Evolutionary conservation across 2,329 filamentous ascomycete species (phyloP).

Genomic region (Talaromyces sp.): DNA sequence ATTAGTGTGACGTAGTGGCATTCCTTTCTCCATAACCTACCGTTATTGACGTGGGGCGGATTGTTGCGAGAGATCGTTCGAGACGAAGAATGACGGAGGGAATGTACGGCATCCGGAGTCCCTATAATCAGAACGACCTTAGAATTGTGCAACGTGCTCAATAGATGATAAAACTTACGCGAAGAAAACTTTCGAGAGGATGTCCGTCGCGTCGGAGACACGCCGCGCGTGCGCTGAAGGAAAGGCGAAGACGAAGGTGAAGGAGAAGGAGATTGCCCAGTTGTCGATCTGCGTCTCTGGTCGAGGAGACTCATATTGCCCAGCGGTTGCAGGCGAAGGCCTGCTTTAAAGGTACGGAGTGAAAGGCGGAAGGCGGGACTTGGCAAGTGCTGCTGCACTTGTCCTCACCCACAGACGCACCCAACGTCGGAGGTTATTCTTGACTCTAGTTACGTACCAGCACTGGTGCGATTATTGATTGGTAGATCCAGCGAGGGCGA

Average conservation of each 20-base stretch:
- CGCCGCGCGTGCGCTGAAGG: slow-evolving; percentile 10
- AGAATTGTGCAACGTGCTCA: background rate
- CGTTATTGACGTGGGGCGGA: slow-evolving; percentile 15
- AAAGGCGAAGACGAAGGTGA: slow-evolving; percentile 8
- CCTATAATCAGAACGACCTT: background rate
- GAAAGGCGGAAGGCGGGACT: slow-evolving; percentile 8
- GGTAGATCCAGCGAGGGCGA: slow-evolving; percentile 1
- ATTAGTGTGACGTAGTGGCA: background rate
- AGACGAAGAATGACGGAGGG: slow-evolving; percentile 10
- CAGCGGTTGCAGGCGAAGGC: background rate
- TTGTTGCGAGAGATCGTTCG: slow-evolving; percentile 13
- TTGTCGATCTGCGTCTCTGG: slow-evolving; percentile 1
- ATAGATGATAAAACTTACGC: slow-evolving; percentile 1
- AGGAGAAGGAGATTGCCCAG: slow-evolving; percentile 7
- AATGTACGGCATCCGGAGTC: background rate
- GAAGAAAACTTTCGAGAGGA: slow-evolving; percentile 13
- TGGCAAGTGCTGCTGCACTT: background rate
- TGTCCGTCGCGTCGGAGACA: slow-evolving; percentile 13
- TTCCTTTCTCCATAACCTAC: slow-evolving; percentile 1
- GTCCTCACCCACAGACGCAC: background rate
- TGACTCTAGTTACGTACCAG: background rate
- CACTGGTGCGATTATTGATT: slow-evolving; percentile 4
- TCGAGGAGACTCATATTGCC: slow-evolving; percentile 14
- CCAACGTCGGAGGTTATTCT: slow-evolving; percentile 9
- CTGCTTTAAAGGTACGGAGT: slow-evolving; percentile 5